Evolutionary conservation across 768 basidiomycete genomes (phyloP).

Genomic region (Kockovaella imperatae): DNA sequence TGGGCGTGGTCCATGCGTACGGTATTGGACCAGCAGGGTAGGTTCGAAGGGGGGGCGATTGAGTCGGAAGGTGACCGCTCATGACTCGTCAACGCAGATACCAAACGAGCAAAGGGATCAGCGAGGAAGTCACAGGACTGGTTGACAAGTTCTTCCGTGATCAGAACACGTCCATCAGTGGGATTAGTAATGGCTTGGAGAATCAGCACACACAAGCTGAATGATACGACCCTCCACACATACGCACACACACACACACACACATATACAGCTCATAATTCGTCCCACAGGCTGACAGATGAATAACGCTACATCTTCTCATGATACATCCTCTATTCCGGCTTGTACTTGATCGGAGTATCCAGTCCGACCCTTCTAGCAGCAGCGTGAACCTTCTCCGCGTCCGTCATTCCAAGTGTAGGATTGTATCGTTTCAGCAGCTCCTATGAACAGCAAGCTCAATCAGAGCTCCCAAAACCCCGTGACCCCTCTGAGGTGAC

Average conservation of each 20-base stretch:
- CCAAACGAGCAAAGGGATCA: slow-evolving; percentile 41
- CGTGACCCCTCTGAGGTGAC: slow-evolving; percentile 12
- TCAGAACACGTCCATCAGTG: too few species aligned
- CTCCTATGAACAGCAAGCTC: slow-evolving; percentile 48
- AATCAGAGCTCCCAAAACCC: neutral
- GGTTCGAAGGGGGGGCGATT: slow-evolving; percentile 5
- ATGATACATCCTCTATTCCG: slow-evolving; percentile 4
- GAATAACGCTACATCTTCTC: too few species aligned
- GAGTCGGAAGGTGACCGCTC: neutral
- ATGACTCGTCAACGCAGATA: slow-evolving; percentile 19
- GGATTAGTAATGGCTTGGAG: too few species aligned
- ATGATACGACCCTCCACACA: too few species aligned
- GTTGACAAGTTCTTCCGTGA: too few species aligned
- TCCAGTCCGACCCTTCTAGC: slow-evolving; percentile 79
- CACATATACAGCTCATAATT: neutral
- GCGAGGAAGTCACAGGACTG: slow-evolving; percentile 29
- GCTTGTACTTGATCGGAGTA: slow-evolving; percentile 55
- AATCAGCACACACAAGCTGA: too few species aligned
- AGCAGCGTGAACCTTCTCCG: slow-evolving; percentile 75
- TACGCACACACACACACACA: too few species aligned
- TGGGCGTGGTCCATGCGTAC: slow-evolving; percentile 55
- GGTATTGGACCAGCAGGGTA: slow-evolving; percentile 50
- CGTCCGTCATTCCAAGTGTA: slow-evolving; percentile 63
- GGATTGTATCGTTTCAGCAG: slow-evolving; percentile 85
- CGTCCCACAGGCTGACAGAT: neutral